phyloP scores from a whole-genome alignment of 1,139 yeast genomes.

The Hemisphaericaspora xylofermentans region DNA sequence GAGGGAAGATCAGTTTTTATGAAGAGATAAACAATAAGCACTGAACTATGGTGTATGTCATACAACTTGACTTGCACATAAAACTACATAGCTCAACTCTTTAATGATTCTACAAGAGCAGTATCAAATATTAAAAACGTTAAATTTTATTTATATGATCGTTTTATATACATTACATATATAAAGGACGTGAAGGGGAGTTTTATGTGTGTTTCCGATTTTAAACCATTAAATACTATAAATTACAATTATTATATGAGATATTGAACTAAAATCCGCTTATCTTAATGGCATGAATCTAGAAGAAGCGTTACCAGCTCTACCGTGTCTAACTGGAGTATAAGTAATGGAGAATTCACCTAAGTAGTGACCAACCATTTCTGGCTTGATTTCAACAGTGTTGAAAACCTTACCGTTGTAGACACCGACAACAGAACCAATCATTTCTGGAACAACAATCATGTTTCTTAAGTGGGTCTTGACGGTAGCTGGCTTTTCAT shows the following conservation, averaged over 20 bases:
- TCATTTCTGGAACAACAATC: slow-evolving; percentile 99
- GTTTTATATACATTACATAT: not conserved
- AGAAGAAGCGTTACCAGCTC: slow-evolving; percentile 94
- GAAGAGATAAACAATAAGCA: no score
- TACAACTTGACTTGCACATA: no score
- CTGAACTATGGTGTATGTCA: no score
- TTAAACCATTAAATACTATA: slow-evolving; percentile 10
- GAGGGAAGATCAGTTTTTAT: no score
- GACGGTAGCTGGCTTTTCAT: slow-evolving; percentile 97
- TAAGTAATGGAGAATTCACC: slow-evolving; percentile 99
- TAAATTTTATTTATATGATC: not conserved
- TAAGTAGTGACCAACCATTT: slow-evolving; percentile 99
- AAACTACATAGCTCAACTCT: no score
- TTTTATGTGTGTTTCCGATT: slow-evolving; percentile 1
- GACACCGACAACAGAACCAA: slow-evolving; percentile 97
- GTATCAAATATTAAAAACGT: not conserved
- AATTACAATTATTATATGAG: slow-evolving; percentile 7
- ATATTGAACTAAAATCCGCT: slow-evolving; percentile 12
- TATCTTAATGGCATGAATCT: slow-evolving; percentile 72
- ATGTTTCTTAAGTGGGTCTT: slow-evolving; percentile 99
- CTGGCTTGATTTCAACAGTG: slow-evolving; percentile 98
- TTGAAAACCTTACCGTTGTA: slow-evolving; percentile 99
- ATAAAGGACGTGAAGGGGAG: not conserved
- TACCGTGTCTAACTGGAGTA: slow-evolving; percentile 99
- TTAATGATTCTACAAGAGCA: not conserved